Base-by-base conservation (phyloP, 1,284 basidiomycete genomes). In the Coriolopsis trogii region DNA sequence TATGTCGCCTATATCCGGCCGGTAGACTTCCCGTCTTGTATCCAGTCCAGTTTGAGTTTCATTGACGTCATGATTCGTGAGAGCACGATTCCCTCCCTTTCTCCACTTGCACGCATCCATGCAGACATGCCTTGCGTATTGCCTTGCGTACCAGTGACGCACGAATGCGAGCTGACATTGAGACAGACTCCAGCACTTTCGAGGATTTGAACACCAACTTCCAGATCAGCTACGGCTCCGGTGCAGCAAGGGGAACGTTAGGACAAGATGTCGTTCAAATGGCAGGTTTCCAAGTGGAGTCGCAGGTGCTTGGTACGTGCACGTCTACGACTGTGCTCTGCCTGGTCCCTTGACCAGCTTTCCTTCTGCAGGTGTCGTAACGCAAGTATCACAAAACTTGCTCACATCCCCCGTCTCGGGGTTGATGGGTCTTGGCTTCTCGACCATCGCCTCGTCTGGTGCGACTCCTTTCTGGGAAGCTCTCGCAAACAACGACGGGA, bases 401-500 rank as follows among this genome's bases (percentile, higher is more conserved):
- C 54, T 72, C 3, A 62, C 50, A 18, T 40, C 55, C 15, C 68
- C 70, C 2, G 64, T 73, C 2, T 69, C 67, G 4, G 73, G 73
- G 1, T 57, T 75, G 8, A 67, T 74, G 60, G 75, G 74, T 10
- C 64, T 75, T 21, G 74, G 63, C 0, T 77, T 71, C 59, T 56
- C 66, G 38, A 62, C 62, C 9, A 71, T 75, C 50, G 66, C 72
- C 0, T 58, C 68, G 0, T 70, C 72, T 10, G 65, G 69, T 30
- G 72, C 74, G 6, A 73, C 71, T 33, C 77, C 77, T 3, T 73
- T 78, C 61, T 77, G 76, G 74, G 69, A 96, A 69, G 76, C 82
- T 0, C 73, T 97, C 2, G 90, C 80, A 0, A 62, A 77, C 16
- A 74, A 73, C 10, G 79, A 78, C 39, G 71, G 79, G 38, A 57